Evolutionary conservation across 345 rosid genomes (phyloP), one percentile per base, ranked within the genome.

Genomic region (Ceriops decandra): DNA sequence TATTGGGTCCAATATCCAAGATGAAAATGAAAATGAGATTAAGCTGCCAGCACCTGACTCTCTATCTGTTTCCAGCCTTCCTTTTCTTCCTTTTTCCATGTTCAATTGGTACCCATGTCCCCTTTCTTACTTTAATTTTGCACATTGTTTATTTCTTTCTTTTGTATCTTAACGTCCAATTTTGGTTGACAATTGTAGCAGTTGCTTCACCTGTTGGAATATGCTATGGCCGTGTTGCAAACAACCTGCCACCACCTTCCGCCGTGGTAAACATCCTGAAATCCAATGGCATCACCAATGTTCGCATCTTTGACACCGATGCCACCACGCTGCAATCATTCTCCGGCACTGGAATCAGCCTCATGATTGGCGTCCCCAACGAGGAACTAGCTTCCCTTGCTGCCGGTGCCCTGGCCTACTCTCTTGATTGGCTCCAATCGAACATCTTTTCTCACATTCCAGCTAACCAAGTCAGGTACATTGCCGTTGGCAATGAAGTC

Each of bases 401-500:
- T 31, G 21, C 74, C 8, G 73, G 68, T 10, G 22, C 60, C 22
- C 21, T 46, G 9, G 31, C 52, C 30, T 59, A 54, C 16, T 66
- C 80, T 31, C 56, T 78, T n/a, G 63, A 61, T 8, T 80, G 84
- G 81, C 84, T 83, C 22, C 76, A 77, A 17, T 46, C 73, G 46
- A 73, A 72, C 46, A 63, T 80, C 60, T 76, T 83, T 72, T 49
- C 71, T 24, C 49, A 78, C 70, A 68, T 78, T 62, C 67, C 77
- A 0, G 42, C 80, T 1, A 3, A 28, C 7, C 76, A 78, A 75
- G 68, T 80, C 47, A 72, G 62, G 21, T 72, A 76, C 65, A 73
- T 76, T 11, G 77, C 80, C 6, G 83, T 80, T 56, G 83, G 83
- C 7, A 76, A 76, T 28, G 83, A 80, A 72, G 78, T 76, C 31